Conservation (phyloP, 2,329 filamentous ascomycete species). For the Cytospora piceicola region DNA sequence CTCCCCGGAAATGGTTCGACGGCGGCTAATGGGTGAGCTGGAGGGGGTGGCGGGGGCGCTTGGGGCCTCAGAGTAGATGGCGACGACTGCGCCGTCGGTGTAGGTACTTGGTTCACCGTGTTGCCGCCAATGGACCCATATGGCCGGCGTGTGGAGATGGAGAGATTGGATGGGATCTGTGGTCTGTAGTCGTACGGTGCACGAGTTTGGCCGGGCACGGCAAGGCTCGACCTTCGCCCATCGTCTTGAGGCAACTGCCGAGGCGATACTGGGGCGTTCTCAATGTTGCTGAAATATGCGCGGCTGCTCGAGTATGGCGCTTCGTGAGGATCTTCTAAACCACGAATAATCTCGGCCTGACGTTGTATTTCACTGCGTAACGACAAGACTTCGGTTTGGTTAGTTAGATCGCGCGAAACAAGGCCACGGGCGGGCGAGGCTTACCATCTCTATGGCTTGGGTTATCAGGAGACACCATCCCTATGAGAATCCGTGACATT, state of each 20-base stretch:
- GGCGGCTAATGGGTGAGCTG: constrained; percentile 61
- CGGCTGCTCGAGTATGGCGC: constrained; percentile 65
- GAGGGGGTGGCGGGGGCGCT: constrained; percentile 60
- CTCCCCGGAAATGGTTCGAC: constrained; percentile 68
- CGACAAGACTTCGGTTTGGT: constrained; percentile 50
- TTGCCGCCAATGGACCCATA: constrained; percentile 84
- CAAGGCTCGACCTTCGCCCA: constrained; percentile 70
- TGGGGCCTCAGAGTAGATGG: constrained; percentile 73
- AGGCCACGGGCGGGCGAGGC: constrained; percentile 40
- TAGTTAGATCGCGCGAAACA: constrained; percentile 35
- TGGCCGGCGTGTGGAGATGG: constrained; percentile 73
- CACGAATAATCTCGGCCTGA: constrained; percentile 60
- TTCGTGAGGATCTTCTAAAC: constrained; percentile 69
- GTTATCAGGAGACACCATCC: constrained; percentile 74
- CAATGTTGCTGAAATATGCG: constrained; percentile 68
- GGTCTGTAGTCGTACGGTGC: constrained; percentile 70
- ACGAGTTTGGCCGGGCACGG: constrained; percentile 59
- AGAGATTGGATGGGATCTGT: constrained; percentile 79
- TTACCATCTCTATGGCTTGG: constrained; percentile 81
- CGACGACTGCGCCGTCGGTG: constrained; percentile 65
- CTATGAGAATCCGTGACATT: constrained; percentile 73
- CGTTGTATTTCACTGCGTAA: constrained; percentile 65
- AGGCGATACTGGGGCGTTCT: constrained; percentile 82
- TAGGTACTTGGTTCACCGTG: constrained; percentile 17
- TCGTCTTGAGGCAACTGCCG: constrained; percentile 87